Percentiles rank a stretch among this genome's conserved stretches.
Conservation (phyloP, 768 basidiomycete genomes). For the Pulveroboletus sp. region DNA sequence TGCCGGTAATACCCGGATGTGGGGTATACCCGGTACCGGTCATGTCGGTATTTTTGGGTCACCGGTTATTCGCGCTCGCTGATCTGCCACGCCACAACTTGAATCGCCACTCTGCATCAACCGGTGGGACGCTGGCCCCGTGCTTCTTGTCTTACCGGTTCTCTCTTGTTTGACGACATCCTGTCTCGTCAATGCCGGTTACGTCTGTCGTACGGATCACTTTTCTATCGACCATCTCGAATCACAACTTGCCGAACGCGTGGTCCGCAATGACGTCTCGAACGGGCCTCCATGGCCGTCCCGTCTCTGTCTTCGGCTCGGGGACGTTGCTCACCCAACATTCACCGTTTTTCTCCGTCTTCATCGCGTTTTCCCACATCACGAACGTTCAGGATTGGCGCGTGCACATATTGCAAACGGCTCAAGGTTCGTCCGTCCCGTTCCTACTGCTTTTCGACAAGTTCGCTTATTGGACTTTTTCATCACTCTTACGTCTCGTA, state of each 20-base stretch:
- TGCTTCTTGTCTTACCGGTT: constrained; percentile 2
- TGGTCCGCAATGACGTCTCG: neutral
- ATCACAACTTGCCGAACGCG: constrained; percentile 4
- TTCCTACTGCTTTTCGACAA: neutral
- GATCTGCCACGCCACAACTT: neutral
- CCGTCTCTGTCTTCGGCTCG: constrained; percentile 10
- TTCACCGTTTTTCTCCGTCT: constrained; percentile 3
- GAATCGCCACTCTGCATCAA: constrained; percentile 1
- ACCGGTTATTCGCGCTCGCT: constrained; percentile 12
- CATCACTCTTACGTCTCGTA: constrained; percentile 13
- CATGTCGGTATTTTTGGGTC: neutral
- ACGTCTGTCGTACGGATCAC: neutral
- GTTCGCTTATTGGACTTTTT: constrained; percentile 21
- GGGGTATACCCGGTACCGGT: constrained; percentile 8
- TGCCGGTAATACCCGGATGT: constrained; percentile 11
- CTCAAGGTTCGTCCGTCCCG: constrained; percentile 61
- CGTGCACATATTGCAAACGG: constrained; percentile 83
- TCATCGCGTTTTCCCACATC: constrained; percentile 7
- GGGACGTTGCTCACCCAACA: constrained; percentile 7
- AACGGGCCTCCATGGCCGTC: neutral
- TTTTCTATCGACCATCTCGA: neutral
- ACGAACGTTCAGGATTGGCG: constrained; percentile 55
- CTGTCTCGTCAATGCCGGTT: too few species aligned
- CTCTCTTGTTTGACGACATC: neutral
- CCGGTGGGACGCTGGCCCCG: constrained; percentile 15